These are phyloP conservation scores for Pseudomassariella vexata DNA, from an alignment of 2,329 filamentous ascomycete species.

Conservation along the genomic window DNA sequence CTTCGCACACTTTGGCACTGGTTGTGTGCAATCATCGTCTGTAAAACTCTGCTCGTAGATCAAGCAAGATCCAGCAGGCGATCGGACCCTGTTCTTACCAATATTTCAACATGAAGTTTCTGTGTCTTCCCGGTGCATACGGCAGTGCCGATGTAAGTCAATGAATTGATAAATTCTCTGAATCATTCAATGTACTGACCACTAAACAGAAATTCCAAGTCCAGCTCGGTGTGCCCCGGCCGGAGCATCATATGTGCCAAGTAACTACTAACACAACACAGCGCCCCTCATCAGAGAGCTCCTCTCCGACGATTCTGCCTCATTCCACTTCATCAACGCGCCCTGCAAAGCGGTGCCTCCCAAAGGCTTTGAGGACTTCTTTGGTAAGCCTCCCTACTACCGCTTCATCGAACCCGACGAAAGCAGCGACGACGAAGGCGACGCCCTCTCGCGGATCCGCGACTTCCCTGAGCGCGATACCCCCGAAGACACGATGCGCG, in stretches of 20 bases:
- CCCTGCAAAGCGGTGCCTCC: slow-evolving; percentile 44
- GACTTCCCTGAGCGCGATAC: slow-evolving; percentile 47
- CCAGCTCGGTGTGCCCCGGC: slow-evolving; percentile 44
- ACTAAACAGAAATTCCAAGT: slow-evolving; percentile 47
- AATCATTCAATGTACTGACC: slow-evolving; percentile 3
- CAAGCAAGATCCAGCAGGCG: no score
- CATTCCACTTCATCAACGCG: slow-evolving; percentile 47
- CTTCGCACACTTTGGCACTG: no score
- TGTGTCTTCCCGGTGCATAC: slow-evolving; percentile 53
- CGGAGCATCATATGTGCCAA: slow-evolving; percentile 11
- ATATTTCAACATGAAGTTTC: slow-evolving; percentile 41
- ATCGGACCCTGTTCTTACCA: no score
- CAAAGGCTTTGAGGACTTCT: slow-evolving; percentile 50
- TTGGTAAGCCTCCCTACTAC: slow-evolving; percentile 48
- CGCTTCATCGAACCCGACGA: slow-evolving; percentile 48
- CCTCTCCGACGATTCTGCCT: slow-evolving; percentile 36
- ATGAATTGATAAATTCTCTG: slow-evolving; percentile 6
- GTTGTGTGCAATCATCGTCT: no score
- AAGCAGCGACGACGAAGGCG: slow-evolving; percentile 34
- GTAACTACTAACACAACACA: slow-evolving; percentile 16
- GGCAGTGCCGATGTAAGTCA: slow-evolving; percentile 41
- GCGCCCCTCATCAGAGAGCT: slow-evolving; percentile 45
- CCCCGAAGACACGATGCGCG: slow-evolving; percentile 50
- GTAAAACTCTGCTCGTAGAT: no score
- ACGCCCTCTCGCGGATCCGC: slow-evolving; percentile 44